Evolutionary conservation across 306 rosid genomes (phyloP).

Genomic region (Spatholobus suberectus): DNA sequence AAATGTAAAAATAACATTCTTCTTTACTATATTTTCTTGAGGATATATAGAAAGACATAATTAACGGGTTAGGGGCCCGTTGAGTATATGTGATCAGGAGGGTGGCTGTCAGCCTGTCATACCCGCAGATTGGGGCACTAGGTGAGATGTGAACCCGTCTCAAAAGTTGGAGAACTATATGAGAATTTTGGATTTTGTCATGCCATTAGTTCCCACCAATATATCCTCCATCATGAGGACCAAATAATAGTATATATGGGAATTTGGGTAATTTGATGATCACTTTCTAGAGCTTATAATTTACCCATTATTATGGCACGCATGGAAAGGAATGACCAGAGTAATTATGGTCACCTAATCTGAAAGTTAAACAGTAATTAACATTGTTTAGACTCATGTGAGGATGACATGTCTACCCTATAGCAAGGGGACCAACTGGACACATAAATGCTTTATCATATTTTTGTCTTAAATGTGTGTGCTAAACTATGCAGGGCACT

Average conservation of each 20-base stretch:
- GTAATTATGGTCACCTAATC: constrained; percentile 36
- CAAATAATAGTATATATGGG: constrained; percentile 39
- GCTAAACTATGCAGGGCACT: constrained; percentile 26
- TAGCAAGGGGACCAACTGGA: background rate
- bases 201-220: constrained; percentile 53
- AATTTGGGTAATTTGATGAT: constrained; percentile 53
- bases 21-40: background rate
- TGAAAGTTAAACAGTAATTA: constrained; percentile 35
- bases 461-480: constrained; percentile 44
- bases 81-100: constrained; percentile 22
- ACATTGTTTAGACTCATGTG: constrained; percentile 8
- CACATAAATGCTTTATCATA: constrained; percentile 26
- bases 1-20: background rate
- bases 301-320: constrained; percentile 52
- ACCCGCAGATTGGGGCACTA: constrained; percentile 46
- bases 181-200: constrained; percentile 56
- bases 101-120: constrained; percentile 19
- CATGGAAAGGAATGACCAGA: constrained; percentile 39
- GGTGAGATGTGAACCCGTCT: constrained; percentile 39
- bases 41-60: background rate
- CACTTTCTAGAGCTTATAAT: constrained; percentile 54
- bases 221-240: constrained; percentile 46
- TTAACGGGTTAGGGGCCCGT: constrained; percentile 35
- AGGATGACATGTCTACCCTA: constrained; percentile 29
- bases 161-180: constrained; percentile 45